phyloP scores from a whole-genome alignment of 306 rosid species.

The Canavalia ensiformis region DNA sequence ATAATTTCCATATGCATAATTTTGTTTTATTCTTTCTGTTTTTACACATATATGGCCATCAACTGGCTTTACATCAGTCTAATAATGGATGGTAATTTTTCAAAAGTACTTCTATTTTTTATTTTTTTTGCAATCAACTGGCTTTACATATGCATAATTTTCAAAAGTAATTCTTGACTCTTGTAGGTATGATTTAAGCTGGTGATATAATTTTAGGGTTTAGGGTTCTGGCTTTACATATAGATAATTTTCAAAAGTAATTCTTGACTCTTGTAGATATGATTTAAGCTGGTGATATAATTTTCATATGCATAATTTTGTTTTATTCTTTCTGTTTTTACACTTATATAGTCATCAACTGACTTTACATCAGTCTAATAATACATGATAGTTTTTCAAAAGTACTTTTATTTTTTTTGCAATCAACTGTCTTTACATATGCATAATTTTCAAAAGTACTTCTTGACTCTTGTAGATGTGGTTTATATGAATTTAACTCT shows the following conservation, averaged over 20 bases:
- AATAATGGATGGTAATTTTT: too few species aligned
- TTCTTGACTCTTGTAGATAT: slow-evolving; percentile 30
- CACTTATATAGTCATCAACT: too few species aligned
- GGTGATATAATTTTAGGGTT: slow-evolving; percentile 15
- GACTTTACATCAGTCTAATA: too few species aligned
- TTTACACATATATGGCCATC: too few species aligned
- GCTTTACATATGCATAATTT: too few species aligned
- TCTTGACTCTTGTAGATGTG: slow-evolving; percentile 29
- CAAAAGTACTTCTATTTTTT: too few species aligned
- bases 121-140: too few species aligned
- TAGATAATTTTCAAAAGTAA: not conserved
- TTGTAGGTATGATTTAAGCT: slow-evolving; percentile 38
- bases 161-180: not conserved
- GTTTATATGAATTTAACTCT: slow-evolving; percentile 29
- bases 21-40: not conserved
- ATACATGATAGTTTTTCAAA: too few species aligned
- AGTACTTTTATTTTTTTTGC: too few species aligned
- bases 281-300: slow-evolving; percentile 22
- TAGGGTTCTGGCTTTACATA: too few species aligned
- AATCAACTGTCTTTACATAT: too few species aligned
- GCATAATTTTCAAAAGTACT: not conserved
- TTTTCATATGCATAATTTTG: slow-evolving; percentile 11
- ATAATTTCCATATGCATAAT: slow-evolving; percentile 9
- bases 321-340: not conserved
- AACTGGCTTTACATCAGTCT: too few species aligned